Percentiles rank a stretch among this genome's conserved stretches.
These are phyloP conservation scores for Anthracocystis walkeri DNA, from an alignment of 1,284 basidiomycete genomes.

Conservation along the genomic window DNA sequence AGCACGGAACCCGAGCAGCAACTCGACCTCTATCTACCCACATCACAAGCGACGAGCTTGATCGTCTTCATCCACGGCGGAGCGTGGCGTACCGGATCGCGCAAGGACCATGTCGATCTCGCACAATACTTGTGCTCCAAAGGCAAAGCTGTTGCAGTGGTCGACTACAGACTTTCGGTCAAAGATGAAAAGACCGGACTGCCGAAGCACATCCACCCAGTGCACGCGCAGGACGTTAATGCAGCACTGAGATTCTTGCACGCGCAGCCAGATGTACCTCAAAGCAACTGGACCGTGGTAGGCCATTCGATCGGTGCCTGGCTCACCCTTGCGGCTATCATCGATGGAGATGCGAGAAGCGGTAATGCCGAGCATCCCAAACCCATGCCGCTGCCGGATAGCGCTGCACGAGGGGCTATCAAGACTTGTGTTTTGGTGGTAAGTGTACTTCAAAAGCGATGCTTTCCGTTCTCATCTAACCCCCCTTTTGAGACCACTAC, in stretches of 20 bases:
- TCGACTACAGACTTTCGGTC: constrained; percentile 48
- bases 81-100: constrained; percentile 50
- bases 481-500: neutral
- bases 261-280: constrained; percentile 14
- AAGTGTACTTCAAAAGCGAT: constrained; percentile 8
- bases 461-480: neutral
- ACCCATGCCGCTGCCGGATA: constrained; percentile 21
- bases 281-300: constrained; percentile 24
- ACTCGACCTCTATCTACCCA: constrained; percentile 41
- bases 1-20: constrained; percentile 39
- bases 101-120: constrained; percentile 36
- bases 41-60: constrained; percentile 10
- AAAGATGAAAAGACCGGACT: constrained; percentile 20
- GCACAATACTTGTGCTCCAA: constrained; percentile 22
- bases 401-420: constrained; percentile 10
- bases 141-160: constrained; percentile 38
- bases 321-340: constrained; percentile 34
- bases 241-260: constrained; percentile 35
- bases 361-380: constrained; percentile 13
- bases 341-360: neutral
- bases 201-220: constrained; percentile 29
- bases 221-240: constrained; percentile 37
- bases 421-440: constrained; percentile 43
- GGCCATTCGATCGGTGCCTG: constrained; percentile 53
- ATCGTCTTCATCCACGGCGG: constrained; percentile 48